Evolutionary conservation across 495 filamentous ascomycete genomes (phyloP), one percentile per base, ranked within the genome.

Genomic region (Lindgomyces ingoldianus): DNA sequence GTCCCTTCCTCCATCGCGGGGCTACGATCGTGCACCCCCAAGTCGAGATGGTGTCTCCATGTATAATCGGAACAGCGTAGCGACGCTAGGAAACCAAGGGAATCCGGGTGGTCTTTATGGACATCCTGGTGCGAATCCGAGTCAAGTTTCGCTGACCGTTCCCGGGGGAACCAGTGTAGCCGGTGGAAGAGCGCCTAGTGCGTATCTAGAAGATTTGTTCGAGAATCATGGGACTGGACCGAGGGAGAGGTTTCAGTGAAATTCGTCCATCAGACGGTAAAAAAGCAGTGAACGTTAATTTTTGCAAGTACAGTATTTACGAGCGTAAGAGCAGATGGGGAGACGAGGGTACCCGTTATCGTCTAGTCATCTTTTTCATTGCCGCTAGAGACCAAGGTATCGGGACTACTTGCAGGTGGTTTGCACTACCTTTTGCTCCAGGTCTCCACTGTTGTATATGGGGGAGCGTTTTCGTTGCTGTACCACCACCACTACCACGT

Each of bases 131-230:
- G 79, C 83, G 29, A 51, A 80, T 77, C 79, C 81, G 22, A 94
- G 85, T 71, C 88, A 83, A 36, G 70, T 94, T 59, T 90, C 88
- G 70, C 74, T 91, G 49, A 84, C 79, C 67, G 78, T 83, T 22
- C 83, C 87, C 11, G 82, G 85, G 14, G 85, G 85, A 47, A 59
- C 47, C n/a, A 81, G 83, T 21, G 85, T 86, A 46, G 50, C 49
- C 3, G 69, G 68, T 6, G 86, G 85, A 39, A 81, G 94, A 42
- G 91, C 91, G 26, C 94, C 94, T 11, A 96, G 91, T 75, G 90
- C 93, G 44, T 96, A 93, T 72, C 76, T 98, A 44, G 93, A 98
- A 60, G 94, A 98, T 78, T 70, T 98, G 60, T 89, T 98, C 72
- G 91, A 93, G 71, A 85, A 79, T 62, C 86, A 88, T 72, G 74